Conservation (phyloP, 2,329 filamentous ascomycete genomes). For the Hypoxylon sp. region DNA sequence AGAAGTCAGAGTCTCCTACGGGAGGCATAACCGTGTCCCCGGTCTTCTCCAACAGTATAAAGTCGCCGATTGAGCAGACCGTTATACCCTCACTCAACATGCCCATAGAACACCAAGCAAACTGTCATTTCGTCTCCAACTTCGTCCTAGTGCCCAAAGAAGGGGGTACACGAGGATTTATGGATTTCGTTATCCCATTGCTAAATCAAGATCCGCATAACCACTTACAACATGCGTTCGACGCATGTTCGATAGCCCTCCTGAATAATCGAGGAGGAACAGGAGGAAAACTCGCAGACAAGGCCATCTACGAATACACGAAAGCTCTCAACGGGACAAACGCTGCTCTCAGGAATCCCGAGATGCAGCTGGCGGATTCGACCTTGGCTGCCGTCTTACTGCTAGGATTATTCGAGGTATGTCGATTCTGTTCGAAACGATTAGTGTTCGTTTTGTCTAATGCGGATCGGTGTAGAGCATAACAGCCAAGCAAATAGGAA, state of each 20-base stretch:
- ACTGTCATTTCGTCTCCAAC: conserved; percentile 68
- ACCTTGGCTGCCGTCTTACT: conserved; percentile 68
- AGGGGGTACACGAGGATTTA: conserved; percentile 61
- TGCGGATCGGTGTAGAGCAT: conserved; percentile 53
- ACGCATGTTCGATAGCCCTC: conserved; percentile 66
- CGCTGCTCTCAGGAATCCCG: conserved; percentile 60
- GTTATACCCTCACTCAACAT: conserved; percentile 53
- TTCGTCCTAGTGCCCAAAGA: conserved; percentile 64
- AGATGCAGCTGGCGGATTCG: conserved; percentile 60
- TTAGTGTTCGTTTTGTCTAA: conserved; percentile 19
- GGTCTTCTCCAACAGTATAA: conserved; percentile 34
- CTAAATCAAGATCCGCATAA: conserved; percentile 56
- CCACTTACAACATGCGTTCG: conserved; percentile 65
- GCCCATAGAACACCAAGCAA: conserved; percentile 63
- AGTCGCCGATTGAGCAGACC: conserved; percentile 36
- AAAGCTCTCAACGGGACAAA: conserved; percentile 63
- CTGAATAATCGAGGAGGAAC: conserved; percentile 60
- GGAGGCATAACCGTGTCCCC: conserved; percentile 40
- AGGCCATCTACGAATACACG: conserved; percentile 62
- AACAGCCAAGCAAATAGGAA: conserved; percentile 61
- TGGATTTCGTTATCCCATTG: conserved; percentile 67
- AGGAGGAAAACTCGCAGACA: conserved; percentile 47
- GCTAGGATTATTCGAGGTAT: conserved; percentile 66
- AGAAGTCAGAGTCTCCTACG: conserved; percentile 34
- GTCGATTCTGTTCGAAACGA: conserved; percentile 10